These are phyloP conservation scores for Clausena lansium DNA, from an alignment of 345 rosid species.

Conservation along the genomic window DNA sequence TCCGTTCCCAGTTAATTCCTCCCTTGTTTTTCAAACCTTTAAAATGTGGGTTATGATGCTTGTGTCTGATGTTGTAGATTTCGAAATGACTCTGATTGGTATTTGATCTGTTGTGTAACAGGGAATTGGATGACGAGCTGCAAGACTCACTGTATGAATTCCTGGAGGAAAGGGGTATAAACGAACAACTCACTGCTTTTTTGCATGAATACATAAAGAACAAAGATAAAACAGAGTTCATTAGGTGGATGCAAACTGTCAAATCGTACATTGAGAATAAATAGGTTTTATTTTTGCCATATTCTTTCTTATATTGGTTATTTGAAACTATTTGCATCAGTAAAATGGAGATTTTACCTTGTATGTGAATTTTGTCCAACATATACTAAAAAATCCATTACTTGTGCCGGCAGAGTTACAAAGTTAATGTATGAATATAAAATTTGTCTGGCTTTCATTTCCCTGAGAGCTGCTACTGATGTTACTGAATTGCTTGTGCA, in stretches of 20 bases:
- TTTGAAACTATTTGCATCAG: not conserved
- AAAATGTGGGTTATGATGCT: not conserved
- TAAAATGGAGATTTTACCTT: not conserved
- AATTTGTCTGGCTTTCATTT: not conserved
- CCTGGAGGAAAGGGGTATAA: constrained; percentile 67
- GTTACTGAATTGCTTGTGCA: not conserved
- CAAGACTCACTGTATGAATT: constrained; percentile 65
- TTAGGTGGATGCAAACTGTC: constrained; percentile 71
- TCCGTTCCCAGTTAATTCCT: not conserved
- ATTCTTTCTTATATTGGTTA: not conserved
- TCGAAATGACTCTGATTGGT: constrained; percentile 7
- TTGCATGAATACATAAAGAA: constrained; percentile 75
- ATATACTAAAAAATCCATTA: not conserved
- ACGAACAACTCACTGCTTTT: constrained; percentile 65
- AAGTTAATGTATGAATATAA: not conserved
- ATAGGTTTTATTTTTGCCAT: constrained; percentile 17
- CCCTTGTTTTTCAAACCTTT: not conserved
- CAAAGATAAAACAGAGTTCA: constrained; percentile 64
- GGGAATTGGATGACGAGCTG: constrained; percentile 81
- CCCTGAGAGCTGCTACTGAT: not conserved
- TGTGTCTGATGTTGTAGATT: not conserved
- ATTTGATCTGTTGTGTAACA: constrained; percentile 31
- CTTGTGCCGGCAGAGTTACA: not conserved
- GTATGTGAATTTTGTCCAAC: constrained; percentile 13
- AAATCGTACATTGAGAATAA: constrained; percentile 62